Base-by-base conservation (phyloP, 2,329 filamentous ascomycete species). In the Fusarium sp. region DNA sequence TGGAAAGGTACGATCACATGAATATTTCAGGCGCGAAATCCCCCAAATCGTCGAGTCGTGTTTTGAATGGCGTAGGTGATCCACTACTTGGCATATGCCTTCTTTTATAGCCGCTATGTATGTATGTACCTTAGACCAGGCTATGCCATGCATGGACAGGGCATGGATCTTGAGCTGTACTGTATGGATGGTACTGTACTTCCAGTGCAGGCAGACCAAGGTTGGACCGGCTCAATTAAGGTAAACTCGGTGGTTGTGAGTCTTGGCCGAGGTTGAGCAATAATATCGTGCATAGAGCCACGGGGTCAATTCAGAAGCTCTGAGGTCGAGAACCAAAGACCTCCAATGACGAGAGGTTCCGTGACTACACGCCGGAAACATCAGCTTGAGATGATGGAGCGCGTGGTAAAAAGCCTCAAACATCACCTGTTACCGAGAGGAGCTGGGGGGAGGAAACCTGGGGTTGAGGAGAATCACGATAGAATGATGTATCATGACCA, bases 251-350 rank as follows among this genome's bases (percentile, higher is more conserved):
- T 28, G 41, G 49, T 56, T 48, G 33, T 59, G 18, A 51, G 56
- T 35, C 36, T 45, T 42, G 63, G 42, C 63, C 57, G 69, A 68
- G 66, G 52, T 75, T 65, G 65, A 72, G 63, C 72, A 74, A 72
- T 75, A 26, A 55, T 54, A 74, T 75, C 60, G 64, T 62, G 68
- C 49, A 62, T 44, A 73, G 66, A 55, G 31, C 65, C 70, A 74
- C 72, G 72, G 66, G 72, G 72, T 61, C 57, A 59, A 39, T 51
- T 15, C 36, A 56, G 58, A 58, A 65, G 67, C 68, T 48, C 52
- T 49, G 52, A 69, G 68, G 64, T 64, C 51, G 36, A 54, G 52
- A 52, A n/a, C 41, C 66, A 54, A 57, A 51, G 49, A 67, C 62
- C 47, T 49, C 45, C 69, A 73, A 54, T 61, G 49, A 52, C 44